Conservation (phyloP, 2,329 filamentous ascomycete species). For the Penicillium sp. region DNA sequence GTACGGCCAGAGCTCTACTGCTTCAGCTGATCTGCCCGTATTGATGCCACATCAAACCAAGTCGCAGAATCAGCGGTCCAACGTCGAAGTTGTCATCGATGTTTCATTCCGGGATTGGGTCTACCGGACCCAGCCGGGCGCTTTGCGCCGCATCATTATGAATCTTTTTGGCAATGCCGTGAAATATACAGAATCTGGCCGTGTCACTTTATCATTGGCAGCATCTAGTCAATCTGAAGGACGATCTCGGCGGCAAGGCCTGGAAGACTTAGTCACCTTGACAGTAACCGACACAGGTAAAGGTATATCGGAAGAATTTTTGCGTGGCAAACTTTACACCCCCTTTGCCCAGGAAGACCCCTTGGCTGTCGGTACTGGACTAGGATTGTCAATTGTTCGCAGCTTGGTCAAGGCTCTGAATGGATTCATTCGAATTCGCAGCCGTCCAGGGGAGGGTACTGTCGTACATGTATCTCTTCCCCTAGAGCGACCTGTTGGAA, state of each 20-base stretch:
- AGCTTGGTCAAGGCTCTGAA: constrained; percentile 59
- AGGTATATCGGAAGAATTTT: constrained; percentile 63
- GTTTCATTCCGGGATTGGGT: constrained; percentile 53
- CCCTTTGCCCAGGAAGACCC: constrained; percentile 60
- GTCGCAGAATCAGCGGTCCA: constrained; percentile 12
- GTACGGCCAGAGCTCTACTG: constrained; percentile 34
- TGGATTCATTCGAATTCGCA: constrained; percentile 58
- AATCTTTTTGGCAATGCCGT: constrained; percentile 62
- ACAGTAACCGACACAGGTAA: constrained; percentile 63
- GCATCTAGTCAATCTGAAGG: constrained; percentile 29
- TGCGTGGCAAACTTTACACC: constrained; percentile 59
- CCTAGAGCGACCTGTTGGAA: constrained; percentile 33
- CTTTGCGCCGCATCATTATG: constrained; percentile 57
- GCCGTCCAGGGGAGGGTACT: constrained; percentile 55
- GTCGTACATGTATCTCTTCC: constrained; percentile 52
- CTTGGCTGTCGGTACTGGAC: constrained; percentile 48
- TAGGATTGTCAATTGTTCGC: constrained; percentile 65
- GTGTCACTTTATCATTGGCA: constrained; percentile 47
- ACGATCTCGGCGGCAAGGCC: constrained; percentile 31
- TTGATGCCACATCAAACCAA: constrained; percentile 17
- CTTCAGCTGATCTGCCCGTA: constrained; percentile 26
- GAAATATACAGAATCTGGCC: constrained; percentile 59
- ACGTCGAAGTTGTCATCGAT: constrained; percentile 52
- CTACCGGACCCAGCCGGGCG: constrained; percentile 56
- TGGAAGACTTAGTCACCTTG: constrained; percentile 38